phyloP scores from a whole-genome alignment of 331 rosid genomes.

The Telfairia occidentalis region DNA sequence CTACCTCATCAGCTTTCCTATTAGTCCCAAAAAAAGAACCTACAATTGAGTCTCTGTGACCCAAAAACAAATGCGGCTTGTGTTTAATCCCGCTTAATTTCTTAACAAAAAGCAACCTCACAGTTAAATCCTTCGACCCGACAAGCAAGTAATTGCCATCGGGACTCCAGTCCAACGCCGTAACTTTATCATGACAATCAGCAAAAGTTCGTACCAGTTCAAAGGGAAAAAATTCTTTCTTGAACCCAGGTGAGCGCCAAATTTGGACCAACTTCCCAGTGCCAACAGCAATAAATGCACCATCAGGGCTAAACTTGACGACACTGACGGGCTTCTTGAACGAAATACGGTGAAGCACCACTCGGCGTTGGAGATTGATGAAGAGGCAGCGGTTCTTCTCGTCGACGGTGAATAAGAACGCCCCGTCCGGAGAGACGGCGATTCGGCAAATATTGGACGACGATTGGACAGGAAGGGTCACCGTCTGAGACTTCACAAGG shows the following conservation, averaged over 20 bases:
- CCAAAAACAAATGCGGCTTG: slow-evolving; percentile 57
- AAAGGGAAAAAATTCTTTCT: slow-evolving; percentile 52
- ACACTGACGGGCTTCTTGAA: slow-evolving; percentile 57
- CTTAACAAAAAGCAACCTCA: slow-evolving; percentile 44
- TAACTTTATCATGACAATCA: slow-evolving; percentile 44
- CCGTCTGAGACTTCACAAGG: slow-evolving; percentile 57
- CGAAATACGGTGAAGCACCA: slow-evolving; percentile 66
- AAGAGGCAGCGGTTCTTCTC: slow-evolving; percentile 62
- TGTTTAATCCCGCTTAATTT: slow-evolving; percentile 22
- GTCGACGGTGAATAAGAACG: slow-evolving; percentile 67
- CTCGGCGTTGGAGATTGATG: slow-evolving; percentile 81
- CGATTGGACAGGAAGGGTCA: slow-evolving; percentile 63
- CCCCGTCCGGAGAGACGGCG: slow-evolving; percentile 74
- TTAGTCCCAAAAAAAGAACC: slow-evolving; percentile 67
- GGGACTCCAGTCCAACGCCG: slow-evolving; percentile 70
- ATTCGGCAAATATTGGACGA: slow-evolving; percentile 65
- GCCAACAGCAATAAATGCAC: slow-evolving; percentile 53
- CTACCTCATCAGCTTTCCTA: slow-evolving; percentile 39
- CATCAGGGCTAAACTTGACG: slow-evolving; percentile 53
- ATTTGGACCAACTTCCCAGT: slow-evolving; percentile 67
- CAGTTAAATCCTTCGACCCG: slow-evolving; percentile 79
- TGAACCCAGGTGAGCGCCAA: slow-evolving; percentile 80
- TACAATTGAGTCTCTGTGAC: slow-evolving; percentile 72
- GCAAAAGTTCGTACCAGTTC: slow-evolving; percentile 61
- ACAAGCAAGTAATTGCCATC: slow-evolving; percentile 53